phyloP scores from a whole-genome alignment of 257 asterid species.

The Avicennia marina region DNA sequence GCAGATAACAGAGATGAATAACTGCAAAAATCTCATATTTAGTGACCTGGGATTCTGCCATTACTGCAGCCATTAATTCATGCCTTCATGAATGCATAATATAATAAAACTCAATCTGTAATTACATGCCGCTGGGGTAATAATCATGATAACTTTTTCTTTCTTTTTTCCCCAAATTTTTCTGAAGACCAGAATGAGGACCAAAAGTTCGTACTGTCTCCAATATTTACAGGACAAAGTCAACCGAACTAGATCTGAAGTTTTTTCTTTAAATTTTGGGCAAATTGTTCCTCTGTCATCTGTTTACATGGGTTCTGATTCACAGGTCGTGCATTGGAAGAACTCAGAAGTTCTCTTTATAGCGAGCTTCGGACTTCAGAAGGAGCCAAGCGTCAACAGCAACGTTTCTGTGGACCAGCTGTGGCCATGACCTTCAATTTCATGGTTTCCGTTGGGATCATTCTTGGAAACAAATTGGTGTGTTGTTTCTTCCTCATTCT shows the following conservation, averaged over 20 bases:
- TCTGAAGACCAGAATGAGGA: neutral
- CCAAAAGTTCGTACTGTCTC: neutral
- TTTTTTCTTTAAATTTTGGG: neutral
- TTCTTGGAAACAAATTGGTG: constrained; percentile 79
- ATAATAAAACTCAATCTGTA: no score
- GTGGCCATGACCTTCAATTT: constrained; percentile 83
- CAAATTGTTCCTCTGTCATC: no score
- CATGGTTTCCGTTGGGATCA: constrained; percentile 77
- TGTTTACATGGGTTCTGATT: neutral
- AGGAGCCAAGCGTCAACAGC: constrained; percentile 84
- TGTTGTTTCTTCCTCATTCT: constrained; percentile 9
- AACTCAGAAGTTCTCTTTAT: constrained; percentile 60
- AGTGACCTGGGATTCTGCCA: no score
- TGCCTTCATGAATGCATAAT: no score
- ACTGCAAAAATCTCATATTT: no score
- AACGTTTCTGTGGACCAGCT: constrained; percentile 61
- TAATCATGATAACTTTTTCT: neutral
- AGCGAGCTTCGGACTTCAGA: constrained; percentile 77
- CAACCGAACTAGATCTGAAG: neutral
- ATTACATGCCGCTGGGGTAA: no score
- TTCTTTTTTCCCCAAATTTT: neutral
- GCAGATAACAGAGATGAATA: no score
- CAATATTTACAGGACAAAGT: no score
- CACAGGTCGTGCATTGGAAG: constrained; percentile 82
- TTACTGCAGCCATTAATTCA: no score